A percentile compares a stretch with the other conserved stretches of the same genome.
Evolutionary conservation across 176 grass and related monocot genomes (phyloP).

Genomic region (Hsuehochloa calcarea): DNA sequence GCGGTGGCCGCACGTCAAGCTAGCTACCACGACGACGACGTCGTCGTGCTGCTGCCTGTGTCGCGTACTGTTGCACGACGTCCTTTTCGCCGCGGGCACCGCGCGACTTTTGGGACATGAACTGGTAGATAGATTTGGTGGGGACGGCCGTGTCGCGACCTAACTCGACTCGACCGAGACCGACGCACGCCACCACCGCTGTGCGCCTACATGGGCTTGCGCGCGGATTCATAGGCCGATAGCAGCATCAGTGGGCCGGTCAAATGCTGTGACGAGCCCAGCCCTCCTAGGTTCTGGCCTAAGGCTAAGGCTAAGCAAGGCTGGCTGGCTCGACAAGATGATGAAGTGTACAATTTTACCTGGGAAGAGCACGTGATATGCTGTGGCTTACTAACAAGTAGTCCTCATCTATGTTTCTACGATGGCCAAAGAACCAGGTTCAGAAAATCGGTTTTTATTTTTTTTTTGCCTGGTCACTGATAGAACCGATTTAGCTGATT

Average conservation of each 20-base stretch:
- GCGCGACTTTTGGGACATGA: background rate
- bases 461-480: too few relatives aligned
- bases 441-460: too few relatives aligned
- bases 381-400: too few relatives aligned
- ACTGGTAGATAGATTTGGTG: background rate
- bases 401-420: too few relatives aligned
- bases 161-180: background rate
- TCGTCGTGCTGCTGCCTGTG: background rate
- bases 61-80: background rate
- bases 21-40: background rate
- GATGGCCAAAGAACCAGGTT: too few relatives aligned
- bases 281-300: background rate
- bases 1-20: conserved; percentile 8
- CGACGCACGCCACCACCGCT: background rate
- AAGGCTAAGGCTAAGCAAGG: too few relatives aligned
- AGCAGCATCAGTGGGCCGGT: background rate
- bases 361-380: too few relatives aligned
- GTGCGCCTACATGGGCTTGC: too few relatives aligned
- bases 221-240: too few relatives aligned
- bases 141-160: background rate
- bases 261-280: background rate
- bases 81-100: background rate
- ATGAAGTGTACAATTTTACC: too few relatives aligned
- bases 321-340: too few relatives aligned
- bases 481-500: too few relatives aligned